Percentiles rank a stretch among this genome's conserved stretches.
These are phyloP conservation scores for Ganoderma leucocontextum DNA, from an alignment of 1,284 basidiomycete genomes.

Conservation along the genomic window DNA sequence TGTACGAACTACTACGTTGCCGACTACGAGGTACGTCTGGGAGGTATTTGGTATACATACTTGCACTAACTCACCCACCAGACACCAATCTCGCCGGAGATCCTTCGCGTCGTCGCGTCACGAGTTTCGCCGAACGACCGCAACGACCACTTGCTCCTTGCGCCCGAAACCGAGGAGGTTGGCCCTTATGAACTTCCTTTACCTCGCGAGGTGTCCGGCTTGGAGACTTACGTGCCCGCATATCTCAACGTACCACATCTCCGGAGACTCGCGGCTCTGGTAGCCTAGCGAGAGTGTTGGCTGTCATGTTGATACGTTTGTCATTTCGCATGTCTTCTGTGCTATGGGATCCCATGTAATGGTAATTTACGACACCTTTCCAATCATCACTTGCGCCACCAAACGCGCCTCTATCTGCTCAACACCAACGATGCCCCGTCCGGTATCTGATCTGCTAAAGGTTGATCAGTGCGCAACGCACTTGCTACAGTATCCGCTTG, in stretches of 20 bases:
- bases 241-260: slow-evolving; percentile 88
- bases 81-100: slow-evolving; percentile 97
- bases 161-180: slow-evolving; percentile 95
- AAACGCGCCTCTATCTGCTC: slow-evolving; percentile 21
- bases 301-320: slow-evolving; percentile 34
- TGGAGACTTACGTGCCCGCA: slow-evolving; percentile 90
- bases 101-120: slow-evolving; percentile 94
- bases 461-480: slow-evolving; percentile 31
- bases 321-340: slow-evolving; percentile 40
- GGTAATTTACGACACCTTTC: slow-evolving; percentile 31
- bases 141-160: slow-evolving; percentile 92
- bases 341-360: slow-evolving; percentile 36
- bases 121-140: slow-evolving; percentile 94
- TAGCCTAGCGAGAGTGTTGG: slow-evolving; percentile 57
- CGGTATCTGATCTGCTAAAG: slow-evolving; percentile 33
- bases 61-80: slow-evolving; percentile 43
- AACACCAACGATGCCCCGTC: slow-evolving; percentile 34
- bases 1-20: slow-evolving; percentile 99
- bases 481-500: slow-evolving; percentile 19
- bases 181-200: slow-evolving; percentile 90
- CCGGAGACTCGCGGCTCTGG: slow-evolving; percentile 81
- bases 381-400: slow-evolving; percentile 20
- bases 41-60: neutral
- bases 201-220: slow-evolving; percentile 86
- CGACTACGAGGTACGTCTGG: slow-evolving; percentile 87